Evolutionary conservation across 2,329 filamentous ascomycete genomes (phyloP).

Genomic region (Byssothecium circinans): DNA sequence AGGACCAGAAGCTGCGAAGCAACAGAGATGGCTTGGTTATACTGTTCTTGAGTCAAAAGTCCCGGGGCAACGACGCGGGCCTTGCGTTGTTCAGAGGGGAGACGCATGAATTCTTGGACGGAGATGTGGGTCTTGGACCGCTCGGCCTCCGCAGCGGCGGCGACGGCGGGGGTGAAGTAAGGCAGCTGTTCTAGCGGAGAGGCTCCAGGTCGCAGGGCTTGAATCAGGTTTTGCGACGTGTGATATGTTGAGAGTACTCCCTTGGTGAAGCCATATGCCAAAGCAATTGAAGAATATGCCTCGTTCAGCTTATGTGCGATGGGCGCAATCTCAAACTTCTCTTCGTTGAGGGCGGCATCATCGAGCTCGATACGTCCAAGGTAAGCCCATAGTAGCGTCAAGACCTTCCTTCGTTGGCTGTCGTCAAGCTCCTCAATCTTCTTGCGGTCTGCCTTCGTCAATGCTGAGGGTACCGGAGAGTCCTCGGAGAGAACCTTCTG

Average conservation of each 20-base stretch:
- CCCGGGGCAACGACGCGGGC: constrained; percentile 69
- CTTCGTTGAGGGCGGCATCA: constrained; percentile 72
- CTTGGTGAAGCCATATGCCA: constrained; percentile 81
- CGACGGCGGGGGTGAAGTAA: constrained; percentile 69
- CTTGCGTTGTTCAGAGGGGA: constrained; percentile 74
- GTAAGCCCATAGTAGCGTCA: constrained; percentile 93
- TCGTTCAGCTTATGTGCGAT: constrained; percentile 83
- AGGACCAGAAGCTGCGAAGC: constrained; percentile 83
- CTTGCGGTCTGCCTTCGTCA: constrained; percentile 73
- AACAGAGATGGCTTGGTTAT: constrained; percentile 72
- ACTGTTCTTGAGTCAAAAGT: constrained; percentile 75
- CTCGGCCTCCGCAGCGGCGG: constrained; percentile 70
- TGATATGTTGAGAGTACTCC: constrained; percentile 82
- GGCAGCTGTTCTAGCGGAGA: constrained; percentile 92
- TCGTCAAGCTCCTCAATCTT: constrained; percentile 80
- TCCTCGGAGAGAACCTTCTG: constrained; percentile 71
- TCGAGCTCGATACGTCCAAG: constrained; percentile 84
- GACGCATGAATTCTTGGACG: constrained; percentile 85
- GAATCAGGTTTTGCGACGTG: constrained; percentile 82
- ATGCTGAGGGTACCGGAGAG: constrained; percentile 57
- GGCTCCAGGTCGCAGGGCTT: constrained; percentile 79
- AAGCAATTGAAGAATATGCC: constrained; percentile 81
- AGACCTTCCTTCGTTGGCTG: constrained; percentile 77
- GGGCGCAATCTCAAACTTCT: constrained; percentile 88
- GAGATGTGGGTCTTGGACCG: constrained; percentile 64